Conservation (phyloP, 495 filamentous ascomycete species). For the Neurospora sp. region DNA sequence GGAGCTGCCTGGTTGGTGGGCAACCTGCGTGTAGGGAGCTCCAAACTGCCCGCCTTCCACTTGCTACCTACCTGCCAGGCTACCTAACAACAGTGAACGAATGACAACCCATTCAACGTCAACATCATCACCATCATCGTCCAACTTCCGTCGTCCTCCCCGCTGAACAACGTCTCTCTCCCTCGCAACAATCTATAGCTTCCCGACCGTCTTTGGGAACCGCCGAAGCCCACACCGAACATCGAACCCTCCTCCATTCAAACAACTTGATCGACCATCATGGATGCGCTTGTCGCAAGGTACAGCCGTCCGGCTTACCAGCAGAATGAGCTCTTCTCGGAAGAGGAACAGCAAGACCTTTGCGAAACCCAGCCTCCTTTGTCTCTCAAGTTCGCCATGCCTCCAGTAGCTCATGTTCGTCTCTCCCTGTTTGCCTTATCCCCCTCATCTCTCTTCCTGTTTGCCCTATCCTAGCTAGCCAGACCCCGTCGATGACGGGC, state of each 20-base stretch:
- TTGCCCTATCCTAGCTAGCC: background rate
- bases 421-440: background rate
- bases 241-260: background rate
- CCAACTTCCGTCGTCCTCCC: background rate
- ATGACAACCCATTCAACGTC: background rate
- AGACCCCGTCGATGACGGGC: background rate
- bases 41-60: background rate
- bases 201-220: background rate
- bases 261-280: conserved; percentile 23
- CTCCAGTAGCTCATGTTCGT: conserved; percentile 83
- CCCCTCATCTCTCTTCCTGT: background rate
- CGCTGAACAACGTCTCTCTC: background rate
- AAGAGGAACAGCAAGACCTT: conserved; percentile 69
- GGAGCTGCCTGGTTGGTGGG: conserved; percentile 6
- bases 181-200: background rate
- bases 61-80: background rate
- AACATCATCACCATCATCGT: background rate
- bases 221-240: background rate
- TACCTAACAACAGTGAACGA: background rate
- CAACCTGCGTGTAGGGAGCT: conserved; percentile 3
- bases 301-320: conserved; percentile 63
- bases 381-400: conserved; percentile 84
- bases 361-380: conserved; percentile 53
- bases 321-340: conserved; percentile 59
- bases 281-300: conserved; percentile 88